phyloP scores from a whole-genome alignment of 2,329 filamentous ascomycete species.

The Aspergillus japonicus region DNA sequence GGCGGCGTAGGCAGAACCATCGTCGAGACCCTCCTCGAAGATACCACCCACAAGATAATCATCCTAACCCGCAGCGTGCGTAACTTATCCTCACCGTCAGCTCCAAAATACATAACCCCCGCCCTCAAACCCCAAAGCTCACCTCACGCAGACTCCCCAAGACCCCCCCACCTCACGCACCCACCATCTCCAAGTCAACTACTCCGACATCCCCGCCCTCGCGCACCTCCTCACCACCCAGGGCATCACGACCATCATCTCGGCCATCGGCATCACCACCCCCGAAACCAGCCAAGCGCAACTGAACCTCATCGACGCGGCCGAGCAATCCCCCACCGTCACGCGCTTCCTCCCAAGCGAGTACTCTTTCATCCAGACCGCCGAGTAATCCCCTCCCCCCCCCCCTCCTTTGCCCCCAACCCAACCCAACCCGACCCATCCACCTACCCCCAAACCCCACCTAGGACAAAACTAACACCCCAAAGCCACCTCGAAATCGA shows the following conservation, averaged over 20 bases:
- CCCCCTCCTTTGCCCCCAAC: background rate
- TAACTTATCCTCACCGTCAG: background rate
- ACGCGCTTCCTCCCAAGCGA: conserved; percentile 46
- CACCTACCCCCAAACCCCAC: too few relatives aligned
- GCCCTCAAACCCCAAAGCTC: background rate
- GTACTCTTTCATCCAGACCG: conserved; percentile 39
- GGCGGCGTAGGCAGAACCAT: conserved; percentile 49
- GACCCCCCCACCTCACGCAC: conserved; percentile 6
- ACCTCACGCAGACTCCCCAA: background rate
- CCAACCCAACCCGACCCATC: conserved; percentile 4
- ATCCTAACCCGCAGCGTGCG: conserved; percentile 45
- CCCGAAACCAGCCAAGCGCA: conserved; percentile 34
- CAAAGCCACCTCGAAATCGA: conserved; percentile 28
- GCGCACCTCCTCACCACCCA: conserved; percentile 34
- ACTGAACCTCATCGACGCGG: conserved; percentile 47
- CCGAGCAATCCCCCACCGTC: conserved; percentile 39
- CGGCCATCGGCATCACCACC: conserved; percentile 37
- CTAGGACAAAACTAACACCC: background rate
- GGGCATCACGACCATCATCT: conserved; percentile 49
- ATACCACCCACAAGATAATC: conserved; percentile 39
- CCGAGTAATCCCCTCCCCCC: conserved; percentile 26
- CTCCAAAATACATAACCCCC: background rate
- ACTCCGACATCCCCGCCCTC: conserved; percentile 31
- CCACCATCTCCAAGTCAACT: conserved; percentile 32
- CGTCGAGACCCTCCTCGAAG: conserved; percentile 43